Evolutionary conservation across 2,329 filamentous ascomycete genomes (phyloP), one percentile per base, ranked within the genome.

Genomic region (Botrytis squamosa): DNA sequence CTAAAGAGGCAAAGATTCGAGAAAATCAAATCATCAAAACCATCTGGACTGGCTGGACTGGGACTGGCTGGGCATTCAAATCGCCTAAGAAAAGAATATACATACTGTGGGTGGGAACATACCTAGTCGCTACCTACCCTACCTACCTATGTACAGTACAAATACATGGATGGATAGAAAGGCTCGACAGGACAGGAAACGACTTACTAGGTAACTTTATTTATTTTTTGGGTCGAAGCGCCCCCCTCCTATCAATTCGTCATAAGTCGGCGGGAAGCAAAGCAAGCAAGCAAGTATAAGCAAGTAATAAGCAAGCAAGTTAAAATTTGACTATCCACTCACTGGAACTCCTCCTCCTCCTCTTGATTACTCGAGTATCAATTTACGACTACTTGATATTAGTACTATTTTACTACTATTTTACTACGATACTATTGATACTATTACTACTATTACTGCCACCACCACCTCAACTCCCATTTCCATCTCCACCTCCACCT

Each of bases 191-290:
- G 44, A 46, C 44, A 6, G 33, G 57, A 60, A 60, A 60, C 18
- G 33, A 60, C 33, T 38, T 52, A 29, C 29, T 29, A 29, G 29
- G 29, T 29, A 14, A 52, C 12, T 52, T n/a, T 52, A 52, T 52
- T 52, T 60, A 38, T 38, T 59, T 36, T 38, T 40, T 62, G 33
- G 59, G 59, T 62, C 59, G 59, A 62, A 62, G 59, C 59, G 59
- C 36, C 59, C 33, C 57, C 59, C 33, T 62, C 59, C 59, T 62
- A 62, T 62, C 59, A 62, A 38, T 62, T 62, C 59, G 59, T 62
- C 59, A 62, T 62, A 62, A 62, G 25, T 22, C 12, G 36, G 22
- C 20, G 10, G 33, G 14, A 55, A 55, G 25, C 12, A 25, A 29
- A 55, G 49, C 10, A 29, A 55, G 49, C 49, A 49, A 49, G 46